A percentile compares a stretch with the other conserved stretches of the same genome.
phyloP scores from a whole-genome alignment of 345 rosid species.

The Clausena lansium region DNA sequence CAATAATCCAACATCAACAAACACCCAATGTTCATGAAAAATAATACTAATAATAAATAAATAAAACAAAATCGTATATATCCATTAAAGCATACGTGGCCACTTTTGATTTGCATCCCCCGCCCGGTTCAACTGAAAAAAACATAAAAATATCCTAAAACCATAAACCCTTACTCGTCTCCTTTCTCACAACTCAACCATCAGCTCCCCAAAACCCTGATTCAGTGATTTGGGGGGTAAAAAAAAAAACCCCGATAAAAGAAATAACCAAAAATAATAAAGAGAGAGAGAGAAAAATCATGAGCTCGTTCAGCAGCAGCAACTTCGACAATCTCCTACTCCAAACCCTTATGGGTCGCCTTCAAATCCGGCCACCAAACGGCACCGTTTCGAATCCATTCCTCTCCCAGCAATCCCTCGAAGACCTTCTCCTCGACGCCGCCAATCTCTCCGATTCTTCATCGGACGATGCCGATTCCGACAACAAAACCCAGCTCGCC shows the following conservation, averaged over 20 bases:
- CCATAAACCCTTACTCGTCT: background rate
- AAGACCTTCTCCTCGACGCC: conserved; percentile 71
- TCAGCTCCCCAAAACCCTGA: conserved; percentile 19
- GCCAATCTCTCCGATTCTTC: conserved; percentile 38
- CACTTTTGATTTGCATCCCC: background rate
- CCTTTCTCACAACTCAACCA: background rate
- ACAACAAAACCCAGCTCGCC: conserved; percentile 43
- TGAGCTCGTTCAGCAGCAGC: conserved; percentile 57
- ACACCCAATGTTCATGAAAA: too few species aligned
- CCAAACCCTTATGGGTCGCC: conserved; percentile 81
- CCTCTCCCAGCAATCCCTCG: conserved; percentile 67
- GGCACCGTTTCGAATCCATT: conserved; percentile 25
- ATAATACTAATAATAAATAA: background rate
- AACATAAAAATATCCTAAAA: background rate
- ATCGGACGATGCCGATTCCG: conserved; percentile 34
- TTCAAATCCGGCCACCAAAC: conserved; percentile 67
- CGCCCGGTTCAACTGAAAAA: too few species aligned
- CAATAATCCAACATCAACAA: too few species aligned
- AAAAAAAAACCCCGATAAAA: background rate
- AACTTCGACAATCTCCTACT: conserved; percentile 71
- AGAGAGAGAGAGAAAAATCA: conserved; percentile 6
- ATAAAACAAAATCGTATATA: background rate
- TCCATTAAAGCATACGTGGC: conserved; percentile 1
- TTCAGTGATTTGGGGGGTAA: too few species aligned
- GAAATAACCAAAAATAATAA: background rate